Base-by-base conservation (phyloP, 129 eudicot genomes). In the Arctium minus region DNA sequence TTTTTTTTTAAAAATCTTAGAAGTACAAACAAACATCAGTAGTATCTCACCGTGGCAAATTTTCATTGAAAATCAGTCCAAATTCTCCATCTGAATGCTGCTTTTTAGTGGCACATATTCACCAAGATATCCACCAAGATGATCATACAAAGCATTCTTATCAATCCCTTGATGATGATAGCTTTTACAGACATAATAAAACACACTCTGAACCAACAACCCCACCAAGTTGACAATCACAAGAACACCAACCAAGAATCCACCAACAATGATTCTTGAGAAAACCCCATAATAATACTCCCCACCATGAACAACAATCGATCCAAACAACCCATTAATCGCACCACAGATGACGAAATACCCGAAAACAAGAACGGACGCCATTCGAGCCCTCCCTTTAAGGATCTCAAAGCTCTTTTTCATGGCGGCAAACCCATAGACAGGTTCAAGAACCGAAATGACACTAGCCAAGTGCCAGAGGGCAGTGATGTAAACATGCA, bases 61-160 rank as follows among this genome's bases (percentile, higher is more conserved):
- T 53, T 11, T 11, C 10, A 10, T 46, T 44, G 68, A 85, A 82
- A 89, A 31, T 74, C 85, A 84, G 90, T 79, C 98, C 86, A 94
- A 83, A 76, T 88, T 89, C 76, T 94, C 98, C 97, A 94, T 87
- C 89, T 94, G 98, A 91, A 94, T 86, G 88, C 86, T 92, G 96
- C 97, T 94, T 85, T 94, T 94, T 2, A 94, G 93, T 31, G 98
- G 98, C 84, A 94, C 98, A 81, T 92, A 92, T 70, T 94, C 98
- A 17, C 98, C 98, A 40, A 94, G 93, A 81, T 93, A 93, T 0
- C 97, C 97, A 79, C 96, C 97, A 78, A 93, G 93, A 85, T 93
- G 97, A 89, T 93, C 96, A 81, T 89, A 90, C 79, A 91, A 80
- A 5, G 92, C 97, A 42, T 84, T 86, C 92, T 91, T 93, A 83